phyloP scores from a whole-genome alignment of 495 filamentous ascomycete genomes.

The Zalerion maritima region DNA sequence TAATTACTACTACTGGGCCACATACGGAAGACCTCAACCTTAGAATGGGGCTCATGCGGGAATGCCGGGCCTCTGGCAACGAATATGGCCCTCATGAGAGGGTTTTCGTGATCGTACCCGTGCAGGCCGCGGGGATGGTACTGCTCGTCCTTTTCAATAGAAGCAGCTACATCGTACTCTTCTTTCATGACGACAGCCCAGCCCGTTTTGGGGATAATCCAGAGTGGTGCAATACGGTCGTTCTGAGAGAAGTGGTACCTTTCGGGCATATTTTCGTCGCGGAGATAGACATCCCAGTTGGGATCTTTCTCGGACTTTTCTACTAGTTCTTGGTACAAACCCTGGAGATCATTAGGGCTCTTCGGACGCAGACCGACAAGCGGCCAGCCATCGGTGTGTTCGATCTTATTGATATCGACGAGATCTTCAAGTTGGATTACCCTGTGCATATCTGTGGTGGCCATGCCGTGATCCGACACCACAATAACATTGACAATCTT shows the following conservation, averaged over 20 bases:
- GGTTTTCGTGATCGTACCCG: conserved; percentile 80
- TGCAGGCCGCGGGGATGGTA: conserved; percentile 74
- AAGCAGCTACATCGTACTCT: conserved; percentile 57
- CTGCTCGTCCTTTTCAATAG: conserved; percentile 38
- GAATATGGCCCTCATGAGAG: conserved; percentile 87
- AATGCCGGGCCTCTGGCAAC: conserved; percentile 80
- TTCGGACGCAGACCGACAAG: conserved; percentile 75
- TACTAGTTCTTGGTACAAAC: conserved; percentile 33
- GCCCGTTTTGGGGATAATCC: conserved; percentile 80
- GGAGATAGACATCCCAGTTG: conserved; percentile 70
- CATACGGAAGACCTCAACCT: conserved; percentile 73
- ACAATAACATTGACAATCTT: conserved; percentile 87
- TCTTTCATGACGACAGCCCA: conserved; percentile 74
- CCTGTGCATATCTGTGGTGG: conserved; percentile 67
- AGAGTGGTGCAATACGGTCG: conserved; percentile 76
- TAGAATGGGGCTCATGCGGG: conserved; percentile 67
- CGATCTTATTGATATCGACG: conserved; percentile 56
- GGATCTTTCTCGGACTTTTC: conserved; percentile 40
- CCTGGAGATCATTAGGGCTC: conserved; percentile 39
- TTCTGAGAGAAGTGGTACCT: conserved; percentile 79
- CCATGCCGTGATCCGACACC: conserved; percentile 98
- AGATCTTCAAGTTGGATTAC: conserved; percentile 88
- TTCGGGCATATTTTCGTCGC: conserved; percentile 68
- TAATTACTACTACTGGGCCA: conserved; percentile 6
- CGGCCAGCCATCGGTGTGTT: conserved; percentile 90